phyloP scores from a whole-genome alignment of 164 flowering plant species.

The Stephania cephalantha region DNA sequence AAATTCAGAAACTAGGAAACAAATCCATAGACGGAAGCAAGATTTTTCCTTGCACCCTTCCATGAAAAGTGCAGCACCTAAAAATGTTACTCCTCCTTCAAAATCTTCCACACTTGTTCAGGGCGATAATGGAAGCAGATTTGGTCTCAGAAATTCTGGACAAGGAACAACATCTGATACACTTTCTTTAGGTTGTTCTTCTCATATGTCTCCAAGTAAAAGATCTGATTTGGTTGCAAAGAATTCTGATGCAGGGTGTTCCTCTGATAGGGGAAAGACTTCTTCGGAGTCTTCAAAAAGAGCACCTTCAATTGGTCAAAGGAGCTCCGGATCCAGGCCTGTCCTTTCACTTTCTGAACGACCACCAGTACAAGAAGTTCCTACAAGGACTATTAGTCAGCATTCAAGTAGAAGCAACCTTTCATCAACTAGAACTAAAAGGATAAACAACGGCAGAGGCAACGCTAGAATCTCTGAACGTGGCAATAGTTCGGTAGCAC shows the following conservation, averaged over 20 bases:
- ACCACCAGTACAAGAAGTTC: slow-evolving; percentile 15
- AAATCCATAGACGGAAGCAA: slow-evolving; percentile 18
- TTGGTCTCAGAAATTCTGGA: slow-evolving; percentile 42
- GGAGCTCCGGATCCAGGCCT: slow-evolving; percentile 11
- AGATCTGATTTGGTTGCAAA: slow-evolving; percentile 30
- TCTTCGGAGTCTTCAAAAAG: slow-evolving; percentile 26
- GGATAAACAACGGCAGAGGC: slow-evolving; percentile 26
- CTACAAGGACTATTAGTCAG: slow-evolving; percentile 35
- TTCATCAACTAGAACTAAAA: slow-evolving; percentile 43
- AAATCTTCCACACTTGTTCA: slow-evolving; percentile 16
- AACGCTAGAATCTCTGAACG: slow-evolving; percentile 33
- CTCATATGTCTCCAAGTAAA: slow-evolving; percentile 32
- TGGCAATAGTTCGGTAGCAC: slow-evolving; percentile 22
- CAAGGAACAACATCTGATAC: slow-evolving; percentile 51
- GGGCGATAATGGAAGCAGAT: slow-evolving; percentile 12
- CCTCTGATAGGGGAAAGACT: slow-evolving; percentile 45
- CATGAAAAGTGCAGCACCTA: slow-evolving; percentile 25
- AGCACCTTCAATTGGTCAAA: slow-evolving; percentile 18
- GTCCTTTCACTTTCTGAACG: slow-evolving; percentile 32
- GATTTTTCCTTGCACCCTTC: slow-evolving; percentile 24
- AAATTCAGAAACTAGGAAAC: slow-evolving; percentile 27
- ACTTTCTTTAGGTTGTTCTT: slow-evolving; percentile 37
- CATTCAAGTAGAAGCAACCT: slow-evolving; percentile 24
- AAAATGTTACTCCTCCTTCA: slow-evolving; percentile 16
- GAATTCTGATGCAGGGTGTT: slow-evolving; percentile 28